These are phyloP conservation scores for Vaccinium vitisidaea DNA, from an alignment of 148 eudicot genomes.

Conservation along the genomic window DNA sequence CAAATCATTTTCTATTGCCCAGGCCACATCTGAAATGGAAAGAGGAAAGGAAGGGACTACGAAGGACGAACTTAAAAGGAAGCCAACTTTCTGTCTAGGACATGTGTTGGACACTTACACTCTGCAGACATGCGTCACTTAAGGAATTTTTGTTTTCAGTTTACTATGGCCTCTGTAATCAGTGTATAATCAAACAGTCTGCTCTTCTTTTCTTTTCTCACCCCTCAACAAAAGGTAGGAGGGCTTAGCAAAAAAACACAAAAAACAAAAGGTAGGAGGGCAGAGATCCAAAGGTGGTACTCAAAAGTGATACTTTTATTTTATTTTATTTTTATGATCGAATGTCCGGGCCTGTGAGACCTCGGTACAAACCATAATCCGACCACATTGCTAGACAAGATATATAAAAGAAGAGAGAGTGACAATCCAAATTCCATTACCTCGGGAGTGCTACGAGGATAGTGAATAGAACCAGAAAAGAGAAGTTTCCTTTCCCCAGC, in stretches of 20 bases:
- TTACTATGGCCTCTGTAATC: background rate
- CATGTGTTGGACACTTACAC: too few species aligned
- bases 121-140: too few species aligned
- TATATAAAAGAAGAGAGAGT: background rate
- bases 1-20: background rate
- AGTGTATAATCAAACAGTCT: background rate
- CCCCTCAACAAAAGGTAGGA: background rate
- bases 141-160: too few species aligned
- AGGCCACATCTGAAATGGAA: background rate
- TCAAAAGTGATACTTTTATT: too few species aligned
- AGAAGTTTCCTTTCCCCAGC: slow-evolving; percentile 55
- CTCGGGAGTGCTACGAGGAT: slow-evolving; percentile 86
- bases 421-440: slow-evolving; percentile 24
- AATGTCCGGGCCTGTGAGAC: background rate
- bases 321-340: too few species aligned
- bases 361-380: background rate
- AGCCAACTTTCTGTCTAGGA: too few species aligned
- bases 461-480: slow-evolving; percentile 84
- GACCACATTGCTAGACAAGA: background rate
- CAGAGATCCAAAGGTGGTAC: background rate
- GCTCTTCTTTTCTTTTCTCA: background rate
- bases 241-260: too few species aligned
- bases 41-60: too few species aligned
- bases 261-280: background rate
- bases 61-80: too few species aligned